phyloP scores from a whole-genome alignment of 169 alveolate species.

The Cryptosporidium tyzzeri region DNA sequence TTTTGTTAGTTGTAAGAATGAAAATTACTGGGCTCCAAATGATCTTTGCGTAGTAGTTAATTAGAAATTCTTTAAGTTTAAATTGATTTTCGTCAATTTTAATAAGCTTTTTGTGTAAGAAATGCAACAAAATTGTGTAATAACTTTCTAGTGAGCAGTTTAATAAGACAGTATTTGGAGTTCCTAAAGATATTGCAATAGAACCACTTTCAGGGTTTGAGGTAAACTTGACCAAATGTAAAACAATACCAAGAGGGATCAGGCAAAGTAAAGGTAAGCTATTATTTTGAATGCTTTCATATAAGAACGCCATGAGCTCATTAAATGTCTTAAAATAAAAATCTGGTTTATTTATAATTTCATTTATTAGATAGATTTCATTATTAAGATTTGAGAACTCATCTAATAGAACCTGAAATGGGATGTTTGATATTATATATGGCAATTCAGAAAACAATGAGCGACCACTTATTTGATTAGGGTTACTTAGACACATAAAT shows the following conservation, averaged over 20 bases:
- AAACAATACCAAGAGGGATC: constrained; percentile 30
- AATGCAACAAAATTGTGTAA: constrained; percentile 22
- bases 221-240: constrained; percentile 4
- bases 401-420: constrained; percentile 22
- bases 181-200: neutral
- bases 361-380: neutral
- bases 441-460: constrained; percentile 33
- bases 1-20: constrained; percentile 1
- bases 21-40: constrained; percentile 50
- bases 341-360: constrained; percentile 5
- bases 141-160: constrained; percentile 28
- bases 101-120: constrained; percentile 9
- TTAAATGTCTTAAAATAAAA: constrained; percentile 17
- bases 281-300: neutral
- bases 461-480: constrained; percentile 34
- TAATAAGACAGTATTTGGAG: constrained; percentile 11
- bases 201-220: neutral
- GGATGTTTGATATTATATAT: constrained; percentile 2
- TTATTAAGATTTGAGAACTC: constrained; percentile 2
- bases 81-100: neutral
- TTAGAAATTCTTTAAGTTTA: constrained; percentile 9
- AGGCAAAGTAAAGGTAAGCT: constrained; percentile 23
- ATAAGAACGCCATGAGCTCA: constrained; percentile 1
- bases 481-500: constrained; percentile 10
- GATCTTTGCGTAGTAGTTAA: constrained; percentile 31